phyloP scores from a whole-genome alignment of 345 rosid species.

The Angophora floribunda region DNA sequence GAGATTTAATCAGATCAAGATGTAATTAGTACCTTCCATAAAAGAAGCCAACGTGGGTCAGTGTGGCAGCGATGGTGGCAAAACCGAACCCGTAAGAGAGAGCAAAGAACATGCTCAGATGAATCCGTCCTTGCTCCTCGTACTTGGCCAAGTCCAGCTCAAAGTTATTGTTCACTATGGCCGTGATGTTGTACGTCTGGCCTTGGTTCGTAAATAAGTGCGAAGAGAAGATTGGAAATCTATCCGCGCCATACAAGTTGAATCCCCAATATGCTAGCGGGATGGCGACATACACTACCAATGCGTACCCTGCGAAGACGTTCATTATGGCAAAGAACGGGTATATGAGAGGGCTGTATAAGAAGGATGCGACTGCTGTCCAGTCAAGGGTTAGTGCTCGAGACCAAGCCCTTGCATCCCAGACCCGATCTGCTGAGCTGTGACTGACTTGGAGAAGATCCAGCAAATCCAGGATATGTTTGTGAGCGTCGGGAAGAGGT shows the following conservation, averaged over 20 bases:
- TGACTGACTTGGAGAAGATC: conserved; percentile 6
- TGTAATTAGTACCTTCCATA: conserved; percentile 1
- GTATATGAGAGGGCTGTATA: conserved; percentile 2
- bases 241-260: neutral
- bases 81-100: conserved; percentile 9
- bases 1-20: neutral
- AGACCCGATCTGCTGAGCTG: conserved; percentile 6
- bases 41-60: conserved; percentile 7
- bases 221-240: conserved; percentile 5
- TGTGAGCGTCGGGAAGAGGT: conserved; percentile 2
- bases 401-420: conserved; percentile 8
- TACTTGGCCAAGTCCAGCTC: neutral
- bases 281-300: neutral
- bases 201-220: conserved; percentile 2
- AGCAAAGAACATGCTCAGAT: conserved; percentile 7
- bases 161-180: conserved; percentile 1
- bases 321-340: conserved; percentile 8
- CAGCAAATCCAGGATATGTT: conserved; percentile 9
- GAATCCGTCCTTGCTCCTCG: conserved; percentile 1
- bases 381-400: conserved; percentile 2
- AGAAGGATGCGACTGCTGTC: conserved; percentile 3
- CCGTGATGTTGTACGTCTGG: conserved; percentile 1
- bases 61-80: conserved; percentile 7
- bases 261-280: conserved; percentile 5
- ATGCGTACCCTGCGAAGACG: neutral